Evolutionary conservation across 371 early-diverging fungal genomes (phyloP).

Genomic region (Batkoa obscura): DNA sequence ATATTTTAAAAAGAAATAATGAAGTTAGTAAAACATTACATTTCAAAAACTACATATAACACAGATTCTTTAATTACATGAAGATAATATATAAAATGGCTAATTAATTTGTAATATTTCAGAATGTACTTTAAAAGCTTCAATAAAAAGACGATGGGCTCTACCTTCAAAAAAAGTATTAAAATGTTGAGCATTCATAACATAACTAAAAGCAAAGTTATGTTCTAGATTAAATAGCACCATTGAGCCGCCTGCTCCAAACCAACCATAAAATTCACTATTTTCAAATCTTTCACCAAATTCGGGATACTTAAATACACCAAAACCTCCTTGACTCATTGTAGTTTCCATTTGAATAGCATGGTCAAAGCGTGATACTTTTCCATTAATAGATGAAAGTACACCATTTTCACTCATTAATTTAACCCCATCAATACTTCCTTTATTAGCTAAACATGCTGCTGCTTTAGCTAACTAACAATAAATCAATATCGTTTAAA

Average conservation of each 20-base stretch:
- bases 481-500: neutral
- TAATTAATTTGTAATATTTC: too few relatives aligned
- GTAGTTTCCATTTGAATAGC: neutral
- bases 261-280: conserved; percentile 18
- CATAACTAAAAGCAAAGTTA: conserved; percentile 30
- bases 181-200: conserved; percentile 14
- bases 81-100: too few relatives aligned
- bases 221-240: conserved; percentile 29
- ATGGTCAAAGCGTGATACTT: neutral
- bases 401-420: neutral
- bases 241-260: conserved; percentile 33
- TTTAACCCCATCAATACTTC: neutral
- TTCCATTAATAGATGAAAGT: neutral
- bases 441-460: neutral
- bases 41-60: too few relatives aligned
- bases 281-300: neutral
- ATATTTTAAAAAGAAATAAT: too few relatives aligned
- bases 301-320: neutral
- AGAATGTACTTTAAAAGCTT: neutral
- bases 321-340: conserved; percentile 2
- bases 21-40: too few relatives aligned
- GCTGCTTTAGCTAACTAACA: neutral
- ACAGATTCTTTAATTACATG: too few relatives aligned
- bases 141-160: neutral
- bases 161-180: neutral